Evolutionary conservation across 345 rosid species (phyloP).

Genomic region (Sisymbrium irio): DNA sequence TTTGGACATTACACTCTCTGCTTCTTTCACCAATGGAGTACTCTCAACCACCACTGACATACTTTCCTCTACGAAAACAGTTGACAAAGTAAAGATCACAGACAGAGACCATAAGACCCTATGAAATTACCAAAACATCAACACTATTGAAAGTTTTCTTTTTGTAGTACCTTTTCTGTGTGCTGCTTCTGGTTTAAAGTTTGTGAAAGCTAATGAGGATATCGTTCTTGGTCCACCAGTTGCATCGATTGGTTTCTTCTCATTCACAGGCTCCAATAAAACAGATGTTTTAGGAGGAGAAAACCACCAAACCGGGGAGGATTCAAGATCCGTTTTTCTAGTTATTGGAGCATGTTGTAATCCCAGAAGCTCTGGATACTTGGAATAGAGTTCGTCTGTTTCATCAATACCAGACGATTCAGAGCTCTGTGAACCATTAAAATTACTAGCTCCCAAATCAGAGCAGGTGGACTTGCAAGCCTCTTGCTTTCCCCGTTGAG

Average conservation of each 20-base stretch:
- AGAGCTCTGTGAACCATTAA: constrained; percentile 39
- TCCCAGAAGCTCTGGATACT: constrained; percentile 79
- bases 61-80: constrained; percentile 12
- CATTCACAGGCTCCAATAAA: constrained; percentile 61
- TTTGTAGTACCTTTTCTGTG: constrained; percentile 19
- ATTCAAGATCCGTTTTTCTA: constrained; percentile 45
- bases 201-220: constrained; percentile 1
- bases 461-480: constrained; percentile 53
- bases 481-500: constrained; percentile 31
- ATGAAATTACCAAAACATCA: not conserved
- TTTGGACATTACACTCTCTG: constrained; percentile 44
- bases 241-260: constrained; percentile 31
- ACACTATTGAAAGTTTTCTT: constrained; percentile 18
- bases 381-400: constrained; percentile 43
- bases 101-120: not conserved
- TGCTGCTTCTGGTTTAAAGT: constrained; percentile 10
- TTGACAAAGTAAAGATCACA: not conserved
- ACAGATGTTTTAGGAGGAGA: constrained; percentile 91
- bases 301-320: constrained; percentile 76
- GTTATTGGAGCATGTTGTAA: constrained; percentile 46
- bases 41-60: constrained; percentile 39
- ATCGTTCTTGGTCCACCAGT: constrained; percentile 18
- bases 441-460: constrained; percentile 42
- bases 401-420: constrained; percentile 54
- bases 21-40: constrained; percentile 67